phyloP scores from a whole-genome alignment of 2,329 filamentous ascomycete species.

The Juglanconis sp. region DNA sequence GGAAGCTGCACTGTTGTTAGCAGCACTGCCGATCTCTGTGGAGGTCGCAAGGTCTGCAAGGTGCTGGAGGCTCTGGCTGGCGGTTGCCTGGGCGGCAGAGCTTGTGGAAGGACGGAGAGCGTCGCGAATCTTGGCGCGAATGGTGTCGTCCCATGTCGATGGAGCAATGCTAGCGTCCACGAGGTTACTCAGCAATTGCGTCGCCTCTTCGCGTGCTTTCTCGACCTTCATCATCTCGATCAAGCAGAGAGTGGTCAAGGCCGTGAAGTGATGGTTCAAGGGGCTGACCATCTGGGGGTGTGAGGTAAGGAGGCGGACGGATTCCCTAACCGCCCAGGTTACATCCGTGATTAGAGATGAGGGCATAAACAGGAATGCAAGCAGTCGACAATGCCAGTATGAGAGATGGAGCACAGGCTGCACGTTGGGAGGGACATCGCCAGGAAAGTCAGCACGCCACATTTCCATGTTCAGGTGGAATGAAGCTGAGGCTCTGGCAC shows the following conservation, averaged over 20 bases:
- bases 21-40: constrained; percentile 28
- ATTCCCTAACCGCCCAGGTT: constrained; percentile 57
- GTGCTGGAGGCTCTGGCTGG: constrained; percentile 56
- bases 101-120: constrained; percentile 33
- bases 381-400: constrained; percentile 67
- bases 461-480: constrained; percentile 60
- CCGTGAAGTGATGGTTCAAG: constrained; percentile 64
- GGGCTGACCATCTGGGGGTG: constrained; percentile 57
- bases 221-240: constrained; percentile 56
- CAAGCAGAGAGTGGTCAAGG: constrained; percentile 58
- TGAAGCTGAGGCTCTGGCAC: constrained; percentile 44
- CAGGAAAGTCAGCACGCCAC: constrained; percentile 62
- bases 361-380: constrained; percentile 59
- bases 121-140: constrained; percentile 51
- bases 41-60: constrained; percentile 56
- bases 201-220: constrained; percentile 55
- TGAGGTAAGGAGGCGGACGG: constrained; percentile 54
- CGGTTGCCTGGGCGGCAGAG: constrained; percentile 37
- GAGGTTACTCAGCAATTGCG: constrained; percentile 52
- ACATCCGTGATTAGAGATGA: constrained; percentile 54
- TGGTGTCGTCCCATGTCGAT: constrained; percentile 55
- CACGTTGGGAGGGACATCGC: constrained; percentile 47
- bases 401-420: constrained; percentile 61
- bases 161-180: constrained; percentile 48
- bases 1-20: constrained; percentile 20